These are phyloP conservation scores for Talaromyces sp. DNA, from an alignment of 2,329 filamentous ascomycete genomes.

Conservation along the genomic window DNA sequence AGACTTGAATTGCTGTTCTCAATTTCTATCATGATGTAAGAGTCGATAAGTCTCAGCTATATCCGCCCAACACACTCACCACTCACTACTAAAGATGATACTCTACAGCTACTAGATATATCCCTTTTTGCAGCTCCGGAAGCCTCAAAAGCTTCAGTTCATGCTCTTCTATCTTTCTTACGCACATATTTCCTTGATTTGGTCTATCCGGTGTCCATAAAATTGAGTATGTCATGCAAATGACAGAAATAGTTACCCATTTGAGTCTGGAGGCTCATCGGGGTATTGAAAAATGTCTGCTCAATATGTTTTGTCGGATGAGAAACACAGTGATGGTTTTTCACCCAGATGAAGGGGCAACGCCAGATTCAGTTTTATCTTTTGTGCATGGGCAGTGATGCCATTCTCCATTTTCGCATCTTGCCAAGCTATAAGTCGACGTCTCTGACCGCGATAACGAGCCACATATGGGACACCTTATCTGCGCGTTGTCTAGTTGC, in stretches of 20 bases:
- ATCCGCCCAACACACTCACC: background rate
- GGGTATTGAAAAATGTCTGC: constrained; percentile 8
- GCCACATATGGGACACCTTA: too few relatives aligned
- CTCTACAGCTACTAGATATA: background rate
- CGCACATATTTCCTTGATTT: background rate
- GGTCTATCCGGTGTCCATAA: background rate
- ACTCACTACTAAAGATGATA: background rate
- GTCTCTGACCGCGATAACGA: too few relatives aligned
- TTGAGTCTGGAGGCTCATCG: constrained; percentile 7
- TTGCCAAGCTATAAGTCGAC: too few relatives aligned
- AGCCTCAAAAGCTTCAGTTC: background rate
- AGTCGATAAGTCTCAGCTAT: background rate
- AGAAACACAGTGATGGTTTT: background rate
- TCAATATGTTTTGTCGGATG: constrained; percentile 9
- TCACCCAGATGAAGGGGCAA: background rate
- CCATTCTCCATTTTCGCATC: too few relatives aligned
- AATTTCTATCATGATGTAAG: constrained; percentile 6
- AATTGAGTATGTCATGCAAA: constrained; percentile 9
- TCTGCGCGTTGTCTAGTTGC: too few relatives aligned
- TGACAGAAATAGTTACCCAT: constrained; percentile 2
- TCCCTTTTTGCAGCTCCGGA: background rate
- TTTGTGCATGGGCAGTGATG: constrained; percentile 8
- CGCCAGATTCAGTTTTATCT: constrained; percentile 11
- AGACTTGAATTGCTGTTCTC: constrained; percentile 9
- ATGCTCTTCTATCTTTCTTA: background rate